phyloP scores from a whole-genome alignment of 2,329 filamentous ascomycete genomes.

The Exophiala sp. region DNA sequence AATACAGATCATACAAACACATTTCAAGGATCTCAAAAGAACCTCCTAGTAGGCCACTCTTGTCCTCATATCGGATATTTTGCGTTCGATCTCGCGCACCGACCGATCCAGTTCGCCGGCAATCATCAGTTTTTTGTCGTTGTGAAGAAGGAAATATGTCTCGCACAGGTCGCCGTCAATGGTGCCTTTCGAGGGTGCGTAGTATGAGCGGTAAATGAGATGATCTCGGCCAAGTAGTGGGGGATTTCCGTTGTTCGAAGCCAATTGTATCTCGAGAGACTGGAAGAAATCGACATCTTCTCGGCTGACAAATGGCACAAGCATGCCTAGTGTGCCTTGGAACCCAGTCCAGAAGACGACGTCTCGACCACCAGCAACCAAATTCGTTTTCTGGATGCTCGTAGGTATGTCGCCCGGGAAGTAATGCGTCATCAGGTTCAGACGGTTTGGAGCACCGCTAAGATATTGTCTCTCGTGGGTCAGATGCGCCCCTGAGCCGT shows the following conservation, averaged over 20 bases:
- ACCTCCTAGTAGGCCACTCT: constrained; percentile 50
- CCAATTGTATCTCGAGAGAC: constrained; percentile 81
- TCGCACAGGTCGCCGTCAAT: constrained; percentile 98
- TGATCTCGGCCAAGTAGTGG: constrained; percentile 91
- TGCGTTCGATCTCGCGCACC: constrained; percentile 89
- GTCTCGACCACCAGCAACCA: constrained; percentile 88
- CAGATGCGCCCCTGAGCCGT: constrained; percentile 85
- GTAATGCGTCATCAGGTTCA: constrained; percentile 82
- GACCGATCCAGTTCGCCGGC: constrained; percentile 88
- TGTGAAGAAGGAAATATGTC: constrained; percentile 75
- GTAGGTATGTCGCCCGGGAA: constrained; percentile 91
- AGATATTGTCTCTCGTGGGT: constrained; percentile 86
- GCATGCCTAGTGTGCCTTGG: constrained; percentile 88
- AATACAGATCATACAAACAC: background rate
- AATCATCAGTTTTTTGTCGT: constrained; percentile 93
- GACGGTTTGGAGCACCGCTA: constrained; percentile 78
- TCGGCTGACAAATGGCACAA: constrained; percentile 85
- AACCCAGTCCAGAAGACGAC: constrained; percentile 90
- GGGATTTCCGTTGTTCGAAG: constrained; percentile 67
- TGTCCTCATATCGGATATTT: constrained; percentile 70
- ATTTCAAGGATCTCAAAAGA: background rate
- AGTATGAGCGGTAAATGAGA: constrained; percentile 92
- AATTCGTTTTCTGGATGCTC: constrained; percentile 79
- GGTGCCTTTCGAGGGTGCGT: constrained; percentile 90
- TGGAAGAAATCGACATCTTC: constrained; percentile 99